These are phyloP conservation scores for Yamadazyma friedrichii DNA, from an alignment of 1,139 yeast species.

Conservation along the genomic window DNA sequence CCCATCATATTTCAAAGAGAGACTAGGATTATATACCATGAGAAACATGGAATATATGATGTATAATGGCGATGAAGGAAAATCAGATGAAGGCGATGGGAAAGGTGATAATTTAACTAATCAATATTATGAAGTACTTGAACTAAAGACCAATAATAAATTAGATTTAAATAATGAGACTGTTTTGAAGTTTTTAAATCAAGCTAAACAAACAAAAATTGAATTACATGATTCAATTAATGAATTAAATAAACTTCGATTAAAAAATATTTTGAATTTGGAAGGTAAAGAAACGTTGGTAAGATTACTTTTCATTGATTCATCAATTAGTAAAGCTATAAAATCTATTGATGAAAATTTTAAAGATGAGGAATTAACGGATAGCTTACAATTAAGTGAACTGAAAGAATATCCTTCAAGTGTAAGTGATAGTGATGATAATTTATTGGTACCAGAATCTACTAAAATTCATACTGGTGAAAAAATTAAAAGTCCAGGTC, in stretches of 20 bases:
- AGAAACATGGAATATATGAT: conserved; percentile 61
- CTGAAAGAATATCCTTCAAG: conserved; percentile 9
- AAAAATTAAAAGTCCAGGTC: conserved; percentile 18
- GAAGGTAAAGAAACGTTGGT: conserved; percentile 75
- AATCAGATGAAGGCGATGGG: conserved; percentile 7
- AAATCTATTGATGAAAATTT: conserved; percentile 47
- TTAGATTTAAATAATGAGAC: conserved; percentile 29
- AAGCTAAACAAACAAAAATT: conserved; percentile 42
- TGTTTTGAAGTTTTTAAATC: conserved; percentile 40
- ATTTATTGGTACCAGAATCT: conserved; percentile 3
- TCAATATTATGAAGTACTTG: conserved; percentile 34
- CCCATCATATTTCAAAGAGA: conserved; percentile 50
- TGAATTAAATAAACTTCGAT: conserved; percentile 56
- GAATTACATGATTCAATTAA: conserved; percentile 54
- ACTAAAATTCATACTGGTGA: neutral
- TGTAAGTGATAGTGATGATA: conserved; percentile 9
- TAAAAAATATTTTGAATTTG: conserved; percentile 49
- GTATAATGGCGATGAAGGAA: conserved; percentile 6
- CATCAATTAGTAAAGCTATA: conserved; percentile 66
- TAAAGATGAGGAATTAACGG: conserved; percentile 18
- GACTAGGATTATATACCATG: conserved; percentile 66
- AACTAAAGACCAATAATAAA: conserved; percentile 27
- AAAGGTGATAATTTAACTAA: conserved; percentile 28
- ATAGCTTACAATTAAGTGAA: conserved; percentile 11
- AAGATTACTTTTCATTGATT: conserved; percentile 65